A percentile compares a stretch with the other conserved stretches of the same genome.
Conservation (phyloP, 1,284 basidiomycete genomes). For the Porodaedalea pini region DNA sequence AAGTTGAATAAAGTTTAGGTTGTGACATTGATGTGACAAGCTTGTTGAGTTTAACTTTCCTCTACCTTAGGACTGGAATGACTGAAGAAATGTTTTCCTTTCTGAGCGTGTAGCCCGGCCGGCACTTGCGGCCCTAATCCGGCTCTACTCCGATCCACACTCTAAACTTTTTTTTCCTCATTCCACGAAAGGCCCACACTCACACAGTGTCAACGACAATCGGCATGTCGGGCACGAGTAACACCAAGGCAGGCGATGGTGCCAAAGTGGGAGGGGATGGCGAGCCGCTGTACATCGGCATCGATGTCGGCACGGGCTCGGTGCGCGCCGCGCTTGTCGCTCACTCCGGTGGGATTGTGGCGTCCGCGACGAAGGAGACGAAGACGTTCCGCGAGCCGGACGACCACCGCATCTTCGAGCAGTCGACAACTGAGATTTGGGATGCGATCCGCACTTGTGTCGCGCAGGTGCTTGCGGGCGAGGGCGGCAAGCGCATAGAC, state of each 20-base stretch:
- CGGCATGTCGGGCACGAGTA: neutral
- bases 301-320: constrained; percentile 90
- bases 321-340: constrained; percentile 85
- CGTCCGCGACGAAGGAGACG: constrained; percentile 76
- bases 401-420: constrained; percentile 94
- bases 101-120: no score
- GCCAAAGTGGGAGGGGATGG: neutral
- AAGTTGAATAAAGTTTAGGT: no score
- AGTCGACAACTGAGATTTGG: constrained; percentile 90
- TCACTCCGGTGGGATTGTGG: constrained; percentile 70
- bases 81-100: no score
- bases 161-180: no score
- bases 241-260: neutral
- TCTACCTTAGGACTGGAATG: no score
- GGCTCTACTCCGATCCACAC: no score
- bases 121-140: no score
- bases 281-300: constrained; percentile 49
- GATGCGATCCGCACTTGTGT: constrained; percentile 68
- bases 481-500: constrained; percentile 35
- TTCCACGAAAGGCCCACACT: no score
- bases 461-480: constrained; percentile 61
- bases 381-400: constrained; percentile 80
- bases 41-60: no score
- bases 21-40: no score
- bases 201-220: neutral